Percentiles rank a stretch among this genome's conserved stretches.
Evolutionary conservation across 2,329 filamentous ascomycete species (phyloP).

Genomic region (Ceratocystis ficicola): DNA sequence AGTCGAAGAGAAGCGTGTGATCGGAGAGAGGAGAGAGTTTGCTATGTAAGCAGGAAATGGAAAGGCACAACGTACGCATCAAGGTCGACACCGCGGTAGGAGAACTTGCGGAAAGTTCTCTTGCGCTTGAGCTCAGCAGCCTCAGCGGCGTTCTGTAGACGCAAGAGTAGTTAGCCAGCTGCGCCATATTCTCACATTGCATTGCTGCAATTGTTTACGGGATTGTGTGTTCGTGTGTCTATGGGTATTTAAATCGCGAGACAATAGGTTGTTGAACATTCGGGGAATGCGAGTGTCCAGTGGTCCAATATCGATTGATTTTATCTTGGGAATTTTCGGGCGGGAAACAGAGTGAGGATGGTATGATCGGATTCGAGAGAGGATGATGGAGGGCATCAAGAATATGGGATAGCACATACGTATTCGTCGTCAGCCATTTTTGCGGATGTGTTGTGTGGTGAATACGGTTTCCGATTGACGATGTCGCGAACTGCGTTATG

Average conservation of each 20-base stretch:
- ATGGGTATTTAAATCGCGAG: conserved; percentile 10
- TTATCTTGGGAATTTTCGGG: background rate
- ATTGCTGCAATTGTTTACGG: background rate
- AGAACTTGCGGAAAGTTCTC: conserved; percentile 99
- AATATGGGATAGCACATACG: conserved; percentile 45
- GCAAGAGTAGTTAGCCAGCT: conserved; percentile 20
- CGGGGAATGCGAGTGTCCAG: conserved; percentile 26
- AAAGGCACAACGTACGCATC: conserved; percentile 65
- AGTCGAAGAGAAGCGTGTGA: conserved; percentile 49
- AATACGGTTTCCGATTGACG: conserved; percentile 22
- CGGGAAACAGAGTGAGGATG: background rate
- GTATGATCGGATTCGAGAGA: conserved; percentile 3
- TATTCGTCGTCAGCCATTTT: conserved; percentile 82
- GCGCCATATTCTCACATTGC: background rate
- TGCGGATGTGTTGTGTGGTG: conserved; percentile 33
- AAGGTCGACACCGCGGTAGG: conserved; percentile 98
- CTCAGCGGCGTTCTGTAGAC: conserved; percentile 77
- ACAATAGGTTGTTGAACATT: conserved; percentile 15
- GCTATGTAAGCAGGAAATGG: background rate
- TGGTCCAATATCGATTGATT: conserved; percentile 19
- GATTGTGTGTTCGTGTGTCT: background rate
- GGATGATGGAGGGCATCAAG: conserved; percentile 13
- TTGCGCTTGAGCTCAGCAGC: conserved; percentile 99
- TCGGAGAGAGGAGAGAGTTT: background rate
- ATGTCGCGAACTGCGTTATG: conserved; percentile 23